Evolutionary conservation across 306 rosid species (phyloP), one percentile per base, ranked within the genome.

Genomic region (Mimosa bimucronata): DNA sequence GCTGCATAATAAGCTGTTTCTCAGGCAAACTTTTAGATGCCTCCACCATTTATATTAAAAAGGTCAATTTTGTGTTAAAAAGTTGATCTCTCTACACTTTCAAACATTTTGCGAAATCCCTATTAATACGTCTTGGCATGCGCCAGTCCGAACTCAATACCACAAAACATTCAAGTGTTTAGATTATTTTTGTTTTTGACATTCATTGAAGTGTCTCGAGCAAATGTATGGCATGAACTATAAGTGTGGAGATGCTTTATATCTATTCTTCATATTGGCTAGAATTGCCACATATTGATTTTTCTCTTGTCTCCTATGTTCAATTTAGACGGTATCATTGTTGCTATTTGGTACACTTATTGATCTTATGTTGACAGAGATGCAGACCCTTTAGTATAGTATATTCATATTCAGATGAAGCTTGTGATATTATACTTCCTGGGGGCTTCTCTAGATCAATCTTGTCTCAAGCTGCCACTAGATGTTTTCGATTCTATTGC

Each of bases 321-420:
- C 58, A 77, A 19, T 76, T 57, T 62, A 58, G 65, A 41, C 71
- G 37, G 52, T 66, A 62, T 60, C 8, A 4, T 68, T 3, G 18
- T 64, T 66, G 73, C 50, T 84, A 41, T 84, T 74, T 40, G 80
- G 76, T 75, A 79, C 62, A 76, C 71, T 53, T 50, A 37, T 72
- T 45, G 50, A 69, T 78, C 45, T 76, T 83, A 79, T 81, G 52
- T 64, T 85, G 77, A 57, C 88, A 93, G 99, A 90, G 86, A 79
- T 91, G 90, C 74, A 87, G 85, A 50, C 81, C 97, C 79, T 84
- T 82, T 77, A 84, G 82, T 74, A 28, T 73, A 44, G 79, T 83
- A 85, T 89, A 87, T 67, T 88, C 92, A 69, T 75, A 80, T 84
- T 86, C 88, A n/a, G 81, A 81, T 14, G 91, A 88, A 77, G 86